Conservation (phyloP, 2,329 filamentous ascomycete genomes). For the Talaromyces sp. region DNA sequence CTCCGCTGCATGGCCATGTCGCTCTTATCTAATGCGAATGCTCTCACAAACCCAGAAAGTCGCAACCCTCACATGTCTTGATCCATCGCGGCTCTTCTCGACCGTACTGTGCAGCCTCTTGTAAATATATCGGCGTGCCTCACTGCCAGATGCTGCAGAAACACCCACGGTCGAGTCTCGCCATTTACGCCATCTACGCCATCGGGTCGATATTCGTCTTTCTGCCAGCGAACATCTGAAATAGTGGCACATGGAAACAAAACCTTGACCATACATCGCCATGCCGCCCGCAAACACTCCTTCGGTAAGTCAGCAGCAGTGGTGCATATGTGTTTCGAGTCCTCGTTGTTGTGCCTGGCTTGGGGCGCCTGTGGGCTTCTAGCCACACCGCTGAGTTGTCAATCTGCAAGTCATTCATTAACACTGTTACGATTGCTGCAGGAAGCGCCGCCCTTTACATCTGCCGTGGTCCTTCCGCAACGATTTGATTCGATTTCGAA, state of each 20-base stretch:
- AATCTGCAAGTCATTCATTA: constrained; percentile 6
- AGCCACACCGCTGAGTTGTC: background rate
- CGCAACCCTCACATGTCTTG: background rate
- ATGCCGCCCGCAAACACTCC: constrained; percentile 42
- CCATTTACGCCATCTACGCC: background rate
- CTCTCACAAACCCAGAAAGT: background rate
- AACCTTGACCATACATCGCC: constrained; percentile 9
- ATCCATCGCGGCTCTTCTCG: background rate
- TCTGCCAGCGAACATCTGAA: background rate
- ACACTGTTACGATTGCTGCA: constrained; percentile 15
- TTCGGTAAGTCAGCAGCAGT: constrained; percentile 28
- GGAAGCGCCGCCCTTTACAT: constrained; percentile 21
- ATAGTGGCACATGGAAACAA: constrained; percentile 7
- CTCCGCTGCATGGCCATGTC: background rate
- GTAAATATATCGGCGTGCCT: background rate
- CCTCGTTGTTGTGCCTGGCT: background rate
- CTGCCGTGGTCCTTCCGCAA: constrained; percentile 30
- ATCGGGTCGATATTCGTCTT: background rate
- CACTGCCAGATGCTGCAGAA: background rate
- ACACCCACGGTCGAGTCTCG: background rate
- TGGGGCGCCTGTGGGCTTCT: background rate
- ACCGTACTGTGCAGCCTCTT: background rate
- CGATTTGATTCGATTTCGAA: constrained; percentile 43
- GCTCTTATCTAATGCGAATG: background rate
- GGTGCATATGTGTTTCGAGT: background rate